Conservation (phyloP, 805 yeast genomes). For the Sugiyamaella floridensis region DNA sequence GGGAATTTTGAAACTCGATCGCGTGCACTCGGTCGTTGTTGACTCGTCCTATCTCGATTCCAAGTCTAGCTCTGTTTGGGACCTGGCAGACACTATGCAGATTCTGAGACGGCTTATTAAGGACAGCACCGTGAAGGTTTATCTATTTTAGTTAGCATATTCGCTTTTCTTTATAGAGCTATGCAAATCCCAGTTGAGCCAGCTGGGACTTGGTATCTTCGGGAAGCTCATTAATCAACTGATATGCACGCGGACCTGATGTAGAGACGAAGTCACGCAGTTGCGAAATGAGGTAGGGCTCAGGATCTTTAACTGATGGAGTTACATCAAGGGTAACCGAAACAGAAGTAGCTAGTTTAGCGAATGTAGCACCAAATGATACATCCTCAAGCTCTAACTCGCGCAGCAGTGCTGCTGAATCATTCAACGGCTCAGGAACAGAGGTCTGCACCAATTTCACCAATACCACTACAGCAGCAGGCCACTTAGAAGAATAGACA, state of each 20-base stretch:
- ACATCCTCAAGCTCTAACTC: slow-evolving; percentile 57
- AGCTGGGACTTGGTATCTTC: slow-evolving; percentile 14
- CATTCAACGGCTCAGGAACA: slow-evolving; percentile 32
- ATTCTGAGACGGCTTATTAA: slow-evolving; percentile 16
- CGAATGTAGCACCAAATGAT: slow-evolving; percentile 81
- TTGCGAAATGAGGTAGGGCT: slow-evolving; percentile 21
- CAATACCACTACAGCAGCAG: slow-evolving; percentile 39
- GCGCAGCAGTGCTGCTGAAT: slow-evolving; percentile 24
- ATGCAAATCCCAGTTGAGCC: slow-evolving; percentile 10
- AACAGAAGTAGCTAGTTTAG: slow-evolving; percentile 60
- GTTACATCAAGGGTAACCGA: slow-evolving; percentile 65
- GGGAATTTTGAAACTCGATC: slow-evolving; percentile 37
- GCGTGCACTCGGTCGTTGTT: slow-evolving; percentile 48
- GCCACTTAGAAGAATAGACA: slow-evolving; percentile 37
- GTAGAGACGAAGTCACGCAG: slow-evolving; percentile 14
- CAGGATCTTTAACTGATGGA: slow-evolving; percentile 36
- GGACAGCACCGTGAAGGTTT: slow-evolving; percentile 42
- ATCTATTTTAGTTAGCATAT: slow-evolving; percentile 38
- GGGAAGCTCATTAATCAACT: slow-evolving; percentile 14
- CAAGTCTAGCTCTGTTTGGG: slow-evolving; percentile 57
- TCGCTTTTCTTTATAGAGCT: background rate
- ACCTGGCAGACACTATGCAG: slow-evolving; percentile 31
- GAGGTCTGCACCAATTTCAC: slow-evolving; percentile 39
- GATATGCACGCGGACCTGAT: slow-evolving; percentile 13
- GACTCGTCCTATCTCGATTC: slow-evolving; percentile 57